phyloP scores from a whole-genome alignment of 306 rosid genomes.

The Oxytropis ochrocephala region DNA sequence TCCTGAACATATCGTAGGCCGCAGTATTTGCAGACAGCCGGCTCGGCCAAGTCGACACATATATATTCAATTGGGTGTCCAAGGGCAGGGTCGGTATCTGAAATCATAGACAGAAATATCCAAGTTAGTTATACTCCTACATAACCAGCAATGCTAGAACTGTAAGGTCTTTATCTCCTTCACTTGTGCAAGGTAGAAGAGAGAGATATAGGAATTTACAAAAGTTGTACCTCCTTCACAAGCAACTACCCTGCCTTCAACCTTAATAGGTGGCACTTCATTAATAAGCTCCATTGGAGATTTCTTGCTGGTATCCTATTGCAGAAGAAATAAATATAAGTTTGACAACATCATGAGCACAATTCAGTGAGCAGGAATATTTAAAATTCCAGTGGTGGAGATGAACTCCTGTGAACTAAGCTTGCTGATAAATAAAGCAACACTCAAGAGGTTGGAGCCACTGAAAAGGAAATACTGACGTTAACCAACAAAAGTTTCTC shows the following conservation, averaged over 20 bases:
- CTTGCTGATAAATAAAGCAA: not conserved
- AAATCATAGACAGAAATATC: constrained; percentile 26
- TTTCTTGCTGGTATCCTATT: constrained; percentile 80
- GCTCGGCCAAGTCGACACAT: constrained; percentile 71
- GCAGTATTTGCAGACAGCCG: constrained; percentile 91
- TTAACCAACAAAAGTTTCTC: not conserved
- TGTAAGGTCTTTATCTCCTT: not conserved
- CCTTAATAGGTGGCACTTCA: constrained; percentile 95
- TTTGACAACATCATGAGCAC: not conserved
- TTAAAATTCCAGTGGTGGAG: not conserved
- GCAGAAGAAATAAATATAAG: constrained; percentile 21
- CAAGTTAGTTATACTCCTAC: constrained; percentile 13
- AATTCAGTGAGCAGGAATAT: constrained; percentile 3
- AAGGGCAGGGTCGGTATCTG: constrained; percentile 73
- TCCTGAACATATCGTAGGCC: constrained; percentile 78
- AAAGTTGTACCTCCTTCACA: constrained; percentile 81
- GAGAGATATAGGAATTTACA: not conserved
- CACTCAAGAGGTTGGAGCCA: not conserved
- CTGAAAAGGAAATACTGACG: not conserved
- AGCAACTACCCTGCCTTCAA: constrained; percentile 87
- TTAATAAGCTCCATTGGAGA: constrained; percentile 98
- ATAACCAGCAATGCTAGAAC: not conserved
- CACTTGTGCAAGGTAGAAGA: not conserved
- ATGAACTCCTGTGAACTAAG: not conserved
- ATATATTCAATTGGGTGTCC: constrained; percentile 94